These are phyloP conservation scores for Cicer judaicum DNA, from an alignment of 306 rosid genomes.

Conservation along the genomic window DNA sequence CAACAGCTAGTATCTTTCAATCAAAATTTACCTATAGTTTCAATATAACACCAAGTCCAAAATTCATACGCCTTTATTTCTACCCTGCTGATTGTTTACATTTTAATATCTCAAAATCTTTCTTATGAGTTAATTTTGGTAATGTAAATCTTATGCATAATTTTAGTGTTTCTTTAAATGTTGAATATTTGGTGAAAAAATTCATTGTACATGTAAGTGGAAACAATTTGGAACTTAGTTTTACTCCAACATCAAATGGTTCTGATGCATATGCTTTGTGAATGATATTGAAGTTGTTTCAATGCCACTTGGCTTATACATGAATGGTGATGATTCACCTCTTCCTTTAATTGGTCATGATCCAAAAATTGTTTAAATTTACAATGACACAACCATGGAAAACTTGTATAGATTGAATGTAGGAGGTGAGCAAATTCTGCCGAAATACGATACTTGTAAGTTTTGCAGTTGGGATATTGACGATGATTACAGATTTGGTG, in stretches of 20 bases:
- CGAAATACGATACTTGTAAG: slow-evolving; percentile 47
- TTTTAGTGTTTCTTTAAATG: slow-evolving; percentile 52
- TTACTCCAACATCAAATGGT: slow-evolving; percentile 44
- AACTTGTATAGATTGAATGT: slow-evolving; percentile 46
- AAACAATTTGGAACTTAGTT: slow-evolving; percentile 45
- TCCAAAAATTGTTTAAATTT: not conserved
- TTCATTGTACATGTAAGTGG: slow-evolving; percentile 45
- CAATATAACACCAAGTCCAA: slow-evolving; percentile 49
- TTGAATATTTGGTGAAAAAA: slow-evolving; percentile 51
- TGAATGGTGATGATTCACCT: slow-evolving; percentile 28
- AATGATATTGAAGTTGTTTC: slow-evolving; percentile 59
- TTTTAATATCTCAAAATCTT: slow-evolving; percentile 37
- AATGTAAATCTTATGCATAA: slow-evolving; percentile 50
- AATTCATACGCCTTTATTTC: slow-evolving; percentile 56
- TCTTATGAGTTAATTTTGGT: slow-evolving; percentile 46
- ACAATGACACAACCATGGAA: slow-evolving; percentile 45
- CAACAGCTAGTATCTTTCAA: slow-evolving; percentile 47
- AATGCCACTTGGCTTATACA: slow-evolving; percentile 49
- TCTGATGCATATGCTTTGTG: slow-evolving; percentile 52
- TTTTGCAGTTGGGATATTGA: slow-evolving; percentile 47
- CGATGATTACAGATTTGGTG: not conserved
- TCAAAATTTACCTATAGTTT: slow-evolving; percentile 51
- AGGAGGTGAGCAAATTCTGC: slow-evolving; percentile 49
- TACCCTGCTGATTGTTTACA: slow-evolving; percentile 44
- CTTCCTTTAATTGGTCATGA: slow-evolving; percentile 40